Conservation (phyloP, 2,329 filamentous ascomycete genomes). For the Leptographium procerum region DNA sequence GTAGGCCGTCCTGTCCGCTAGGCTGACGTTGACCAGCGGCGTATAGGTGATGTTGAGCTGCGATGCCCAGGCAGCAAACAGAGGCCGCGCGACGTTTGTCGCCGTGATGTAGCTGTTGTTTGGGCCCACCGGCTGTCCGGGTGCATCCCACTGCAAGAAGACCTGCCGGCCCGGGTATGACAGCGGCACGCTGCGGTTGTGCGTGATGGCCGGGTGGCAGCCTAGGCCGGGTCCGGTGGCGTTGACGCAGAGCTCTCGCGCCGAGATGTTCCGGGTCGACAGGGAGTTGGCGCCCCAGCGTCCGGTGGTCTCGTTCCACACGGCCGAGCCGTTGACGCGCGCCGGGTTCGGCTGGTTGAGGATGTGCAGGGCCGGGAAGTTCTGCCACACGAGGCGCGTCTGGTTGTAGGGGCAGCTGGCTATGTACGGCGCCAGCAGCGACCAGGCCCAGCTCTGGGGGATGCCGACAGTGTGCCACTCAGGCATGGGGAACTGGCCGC, state of each 20-base stretch:
- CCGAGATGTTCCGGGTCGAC: constrained; percentile 30
- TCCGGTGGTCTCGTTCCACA: constrained; percentile 52
- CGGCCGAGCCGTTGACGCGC: constrained; percentile 50
- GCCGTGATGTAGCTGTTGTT: constrained; percentile 72
- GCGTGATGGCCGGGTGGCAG: constrained; percentile 53
- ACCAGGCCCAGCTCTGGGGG: constrained; percentile 79
- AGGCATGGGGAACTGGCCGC: constrained; percentile 69
- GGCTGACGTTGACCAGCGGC: constrained; percentile 39
- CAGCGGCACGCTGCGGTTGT: constrained; percentile 59
- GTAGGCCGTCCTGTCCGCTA: constrained; percentile 39
- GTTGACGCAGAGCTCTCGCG: constrained; percentile 44
- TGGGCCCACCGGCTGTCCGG: constrained; percentile 58
- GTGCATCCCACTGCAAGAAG: constrained; percentile 59
- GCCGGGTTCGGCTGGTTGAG: constrained; percentile 68
- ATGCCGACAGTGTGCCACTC: constrained; percentile 73
- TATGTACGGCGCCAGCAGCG: constrained; percentile 70
- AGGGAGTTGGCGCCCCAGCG: constrained; percentile 46
- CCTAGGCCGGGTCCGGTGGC: constrained; percentile 39
- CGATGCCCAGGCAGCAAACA: constrained; percentile 63
- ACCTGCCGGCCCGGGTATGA: constrained; percentile 65
- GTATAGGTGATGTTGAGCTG: constrained; percentile 69
- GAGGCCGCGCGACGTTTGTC: constrained; percentile 45
- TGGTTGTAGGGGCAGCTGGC: constrained; percentile 60
- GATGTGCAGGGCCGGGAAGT: constrained; percentile 62
- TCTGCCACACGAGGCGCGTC: constrained; percentile 72